phyloP scores from a whole-genome alignment of 495 filamentous ascomycete species.

The Penicillium salamii region DNA sequence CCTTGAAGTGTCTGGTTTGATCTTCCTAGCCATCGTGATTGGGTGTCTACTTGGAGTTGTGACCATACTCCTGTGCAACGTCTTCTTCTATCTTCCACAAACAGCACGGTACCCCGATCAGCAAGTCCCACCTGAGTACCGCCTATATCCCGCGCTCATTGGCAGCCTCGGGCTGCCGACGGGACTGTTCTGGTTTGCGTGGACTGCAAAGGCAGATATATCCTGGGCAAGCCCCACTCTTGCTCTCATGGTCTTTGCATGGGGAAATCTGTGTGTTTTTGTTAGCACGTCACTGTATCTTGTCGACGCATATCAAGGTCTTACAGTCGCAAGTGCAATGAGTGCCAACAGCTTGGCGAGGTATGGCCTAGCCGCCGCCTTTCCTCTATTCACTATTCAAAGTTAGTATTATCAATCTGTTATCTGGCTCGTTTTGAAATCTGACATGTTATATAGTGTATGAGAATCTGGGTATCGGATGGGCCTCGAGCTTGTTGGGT shows the following conservation, averaged over 20 bases:
- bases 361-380: conserved; percentile 59
- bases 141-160: conserved; percentile 57
- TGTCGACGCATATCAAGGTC: conserved; percentile 53
- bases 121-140: conserved; percentile 48
- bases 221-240: conserved; percentile 43
- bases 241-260: conserved; percentile 62
- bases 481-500: conserved; percentile 57
- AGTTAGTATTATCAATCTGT: conserved; percentile 42
- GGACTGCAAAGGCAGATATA: conserved; percentile 34
- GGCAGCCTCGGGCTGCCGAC: conserved; percentile 55
- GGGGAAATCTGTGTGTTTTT: conserved; percentile 62
- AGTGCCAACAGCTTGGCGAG: conserved; percentile 57
- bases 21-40: conserved; percentile 56
- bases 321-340: conserved; percentile 23
- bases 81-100: conserved; percentile 14
- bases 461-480: conserved; percentile 49
- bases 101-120: conserved; percentile 30
- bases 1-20: conserved; percentile 50
- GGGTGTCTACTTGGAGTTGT: conserved; percentile 52
- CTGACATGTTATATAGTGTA: conserved; percentile 48
- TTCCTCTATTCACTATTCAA: conserved; percentile 62
- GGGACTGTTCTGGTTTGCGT: conserved; percentile 49
- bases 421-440: background rate
- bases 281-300: conserved; percentile 47
- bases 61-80: conserved; percentile 46